Base-by-base conservation (phyloP, 2,329 filamentous ascomycete species). In the Hymenoscyphus albidus region DNA sequence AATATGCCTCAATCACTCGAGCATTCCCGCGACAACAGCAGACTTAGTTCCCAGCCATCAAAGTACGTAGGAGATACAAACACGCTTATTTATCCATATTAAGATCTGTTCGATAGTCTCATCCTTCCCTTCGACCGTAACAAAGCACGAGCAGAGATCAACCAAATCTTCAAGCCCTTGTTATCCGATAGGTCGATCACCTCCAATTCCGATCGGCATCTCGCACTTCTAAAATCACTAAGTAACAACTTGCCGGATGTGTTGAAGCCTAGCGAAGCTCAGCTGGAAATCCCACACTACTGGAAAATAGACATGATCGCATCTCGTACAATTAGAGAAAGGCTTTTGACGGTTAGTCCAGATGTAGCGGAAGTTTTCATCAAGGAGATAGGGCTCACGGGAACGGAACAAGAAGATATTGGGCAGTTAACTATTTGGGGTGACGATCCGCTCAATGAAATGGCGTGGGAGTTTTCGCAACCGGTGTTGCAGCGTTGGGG, bases 381-480 rank as follows among this genome's bases (percentile, higher is more conserved):
- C 55, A 67, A 68, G 16, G 76, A 79, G 38, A 73, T 77, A 13
- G 77, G 78, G 35, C 76, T 75, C 14, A 72, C 74, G 56, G 74
- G 72, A 12, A 74, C 73, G 31, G 75, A 77, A 12, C 70, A 73
- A 14, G 75, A 78, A 62, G 77, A 78, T 58, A 68, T 71, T 6
- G 76, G 75, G 7, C 78, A 79, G 62, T 64, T 80, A 61, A 78
- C 73, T n/a, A 76, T 79, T 57, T 80, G 78, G 78, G 78, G 78
- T 32, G 76, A 78, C 31, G 76, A 80, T 66, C 74, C 77, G 51
- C 68, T 78, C 5, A 78, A 78, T 63, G 78, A 79, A 61, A 73
- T 77, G 64, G 76, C 76, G 4, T 80, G 78, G 78, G 78, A 80
- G 64, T 77, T 79, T 58, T 79, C 77, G n/a, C 73, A 74, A 31